Conservation (phyloP, 192 early-diverging fungal genomes). For the Coemansia sp. region DNA sequence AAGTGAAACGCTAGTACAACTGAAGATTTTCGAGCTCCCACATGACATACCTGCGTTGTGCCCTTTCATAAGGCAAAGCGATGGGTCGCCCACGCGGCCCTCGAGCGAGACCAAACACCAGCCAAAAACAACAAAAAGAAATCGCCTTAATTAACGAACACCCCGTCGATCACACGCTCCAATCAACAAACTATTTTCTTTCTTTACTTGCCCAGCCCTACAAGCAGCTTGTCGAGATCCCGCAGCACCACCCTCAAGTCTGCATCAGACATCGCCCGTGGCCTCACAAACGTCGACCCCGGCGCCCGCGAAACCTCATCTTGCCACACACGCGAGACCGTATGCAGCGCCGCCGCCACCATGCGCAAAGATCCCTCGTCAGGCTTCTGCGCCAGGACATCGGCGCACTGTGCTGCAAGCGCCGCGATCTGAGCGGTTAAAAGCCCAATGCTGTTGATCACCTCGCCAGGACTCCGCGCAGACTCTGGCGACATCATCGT, state of each 20-base stretch:
- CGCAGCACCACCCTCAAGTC: slow-evolving; percentile 29
- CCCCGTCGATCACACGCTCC: not conserved
- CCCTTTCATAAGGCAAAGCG: not conserved
- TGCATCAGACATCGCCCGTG: slow-evolving; percentile 17
- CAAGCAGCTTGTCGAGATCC: slow-evolving; percentile 15
- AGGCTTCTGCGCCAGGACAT: slow-evolving; percentile 12
- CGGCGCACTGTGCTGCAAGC: slow-evolving; percentile 47
- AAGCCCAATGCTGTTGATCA: slow-evolving; percentile 22
- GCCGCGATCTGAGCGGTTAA: slow-evolving; percentile 35
- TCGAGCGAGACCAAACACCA: no score
- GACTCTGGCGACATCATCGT: not conserved
- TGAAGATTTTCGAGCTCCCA: no score
- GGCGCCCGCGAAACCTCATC: slow-evolving; percentile 33
- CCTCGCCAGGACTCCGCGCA: slow-evolving; percentile 15
- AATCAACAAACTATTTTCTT: not conserved
- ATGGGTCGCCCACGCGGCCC: no score
- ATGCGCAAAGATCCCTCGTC: not conserved
- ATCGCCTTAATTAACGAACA: not conserved
- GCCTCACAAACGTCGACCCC: slow-evolving; percentile 1
- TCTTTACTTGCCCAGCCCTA: not conserved
- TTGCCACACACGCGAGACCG: slow-evolving; percentile 39
- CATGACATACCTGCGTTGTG: no score
- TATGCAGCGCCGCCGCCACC: slow-evolving; percentile 24
- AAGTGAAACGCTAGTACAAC: no score
- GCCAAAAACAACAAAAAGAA: not conserved